Evolutionary conservation across 768 basidiomycete species (phyloP), one percentile per base, ranked within the genome.

Genomic region (Lactifluus subvellereus): DNA sequence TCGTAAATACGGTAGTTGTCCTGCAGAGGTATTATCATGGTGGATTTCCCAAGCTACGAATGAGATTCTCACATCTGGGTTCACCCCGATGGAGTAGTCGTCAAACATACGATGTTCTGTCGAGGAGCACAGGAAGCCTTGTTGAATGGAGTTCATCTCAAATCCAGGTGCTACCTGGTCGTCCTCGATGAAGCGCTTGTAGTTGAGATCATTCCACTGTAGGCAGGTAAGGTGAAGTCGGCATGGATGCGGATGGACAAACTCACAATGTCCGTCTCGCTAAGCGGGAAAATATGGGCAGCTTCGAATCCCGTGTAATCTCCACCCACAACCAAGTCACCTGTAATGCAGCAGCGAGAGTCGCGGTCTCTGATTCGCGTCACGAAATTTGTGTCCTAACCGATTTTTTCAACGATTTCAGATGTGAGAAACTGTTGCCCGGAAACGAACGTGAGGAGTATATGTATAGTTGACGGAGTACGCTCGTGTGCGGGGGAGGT

Each of bases 41-140:
- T 22, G 22, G 22, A 22, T 22, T 22, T 22, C 22, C 22, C 22
- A 22, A 18, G 9, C 7, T 14, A 32, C 10, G 16, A 14, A 11
- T 38, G 8, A 22, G 20, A 4, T 14, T 5, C 37, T 54, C 22
- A 56, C 40, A 16, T 45, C 42, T 5, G 30, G 42, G 30, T 43
- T 47, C 30, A 56, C 43, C 1, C 32, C 54, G 14, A 55, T 43
- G 3, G 54, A 42, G 13, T 47, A 43, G 32, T 47, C 42, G 13
- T 33, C 43, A 18, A 56, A 56, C 55, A 56, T 47, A 10, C 43
- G 55, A 14, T 47, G 55, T 47, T 56, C 55, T 6, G 55, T 33
- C 32, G 43, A 20, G 2, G 54, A 55, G 20, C 54, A 47, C 22
- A 47, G 14, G 43, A 47, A 47, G 32, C 55, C 54, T 32, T 55